Percentiles rank a stretch among this genome's conserved stretches.
These are phyloP conservation scores for Pisolithus orientalis DNA, from an alignment of 768 basidiomycete species.

Conservation along the genomic window DNA sequence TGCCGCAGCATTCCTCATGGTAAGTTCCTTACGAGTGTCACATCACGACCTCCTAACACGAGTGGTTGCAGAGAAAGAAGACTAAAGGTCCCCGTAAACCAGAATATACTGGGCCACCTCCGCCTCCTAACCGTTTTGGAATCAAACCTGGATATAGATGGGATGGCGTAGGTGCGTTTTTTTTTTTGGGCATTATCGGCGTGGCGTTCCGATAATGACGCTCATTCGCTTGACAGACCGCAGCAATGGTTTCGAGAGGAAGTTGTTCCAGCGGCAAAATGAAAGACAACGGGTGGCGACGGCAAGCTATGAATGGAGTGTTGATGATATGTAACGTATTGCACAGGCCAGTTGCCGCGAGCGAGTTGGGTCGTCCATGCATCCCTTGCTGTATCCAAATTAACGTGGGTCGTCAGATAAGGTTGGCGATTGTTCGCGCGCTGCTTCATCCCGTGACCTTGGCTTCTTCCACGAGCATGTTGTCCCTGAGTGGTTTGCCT, in stretches of 20 bases:
- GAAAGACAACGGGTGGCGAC: conserved; percentile 59
- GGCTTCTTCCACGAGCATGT: not conserved
- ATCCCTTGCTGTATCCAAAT: not conserved
- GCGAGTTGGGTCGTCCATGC: not conserved
- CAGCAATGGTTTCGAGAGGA: conserved; percentile 92
- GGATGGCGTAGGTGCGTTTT: conserved; percentile 88
- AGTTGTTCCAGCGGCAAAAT: conserved; percentile 80
- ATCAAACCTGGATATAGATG: conserved; percentile 95
- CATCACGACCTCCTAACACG: conserved; percentile 2
- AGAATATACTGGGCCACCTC: conserved; percentile 80
- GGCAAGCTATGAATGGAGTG: conserved; percentile 81
- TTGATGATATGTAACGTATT: conserved; percentile 78
- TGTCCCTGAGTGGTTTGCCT: not conserved
- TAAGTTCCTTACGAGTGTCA: conserved; percentile 30
- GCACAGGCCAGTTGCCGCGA: not conserved
- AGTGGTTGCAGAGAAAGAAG: conserved; percentile 55
- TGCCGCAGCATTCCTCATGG: conserved; percentile 90
- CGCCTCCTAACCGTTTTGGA: conserved; percentile 91
- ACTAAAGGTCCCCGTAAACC: conserved; percentile 75
- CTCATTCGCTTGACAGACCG: conserved; percentile 49
- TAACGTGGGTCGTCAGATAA: not conserved
- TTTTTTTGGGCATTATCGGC: not conserved
- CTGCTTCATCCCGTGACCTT: not conserved
- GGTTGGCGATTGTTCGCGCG: not conserved
- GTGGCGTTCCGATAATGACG: not conserved